Evolutionary conservation across 352 stramenopile species (phyloP), one percentile per base, ranked within the genome.

Genomic region (Phytopythium vexans): DNA sequence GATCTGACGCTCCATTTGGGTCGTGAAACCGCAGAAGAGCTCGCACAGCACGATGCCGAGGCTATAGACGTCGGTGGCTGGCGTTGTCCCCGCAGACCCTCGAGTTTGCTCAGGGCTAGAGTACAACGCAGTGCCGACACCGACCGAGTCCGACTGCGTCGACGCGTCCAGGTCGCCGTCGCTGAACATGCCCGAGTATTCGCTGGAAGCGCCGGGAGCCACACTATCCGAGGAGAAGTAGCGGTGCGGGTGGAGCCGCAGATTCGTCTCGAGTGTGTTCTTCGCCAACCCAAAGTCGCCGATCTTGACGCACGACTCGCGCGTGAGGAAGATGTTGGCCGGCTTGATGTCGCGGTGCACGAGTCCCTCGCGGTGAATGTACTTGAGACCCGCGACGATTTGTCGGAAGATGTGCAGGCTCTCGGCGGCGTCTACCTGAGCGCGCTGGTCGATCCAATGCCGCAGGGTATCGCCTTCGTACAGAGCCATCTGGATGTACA

Each of bases 401-500:
- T 93, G 83, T 15, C 57, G 58, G 52, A 92, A 89, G 49, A 93
- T 85, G 34, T 61, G 64, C 49, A 90, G 90, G 41, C 83, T 87
- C 37, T 88, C 74, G 1, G 12, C 43, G 0, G 53, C 35, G 41
- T 87, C 64, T 12, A 91, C 60, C 8, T 54, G 49, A 8, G 60
- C 60, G 5, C 81, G 81, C 41, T 82, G 65, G 1, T 88, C 74
- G 43, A 93, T 74, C 81, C 81, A 93, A 35, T 89, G 69, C 44
- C 82, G 76, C 31, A 93, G 70, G 6, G 95, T 97, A 33, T 94
- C 94, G 39, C 84, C 72, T 43, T 96, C 73, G 56, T 97, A 98
- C 34, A 97, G 89, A 41, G 97, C 89, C 94, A 98, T 98, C 64
- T 98, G 87, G 45, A 96, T 96, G 64, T 93, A 94, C 44, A 96